Evolutionary conservation across 202 grass and related monocot genomes (phyloP).

Genomic region (Carex sylvatica): DNA sequence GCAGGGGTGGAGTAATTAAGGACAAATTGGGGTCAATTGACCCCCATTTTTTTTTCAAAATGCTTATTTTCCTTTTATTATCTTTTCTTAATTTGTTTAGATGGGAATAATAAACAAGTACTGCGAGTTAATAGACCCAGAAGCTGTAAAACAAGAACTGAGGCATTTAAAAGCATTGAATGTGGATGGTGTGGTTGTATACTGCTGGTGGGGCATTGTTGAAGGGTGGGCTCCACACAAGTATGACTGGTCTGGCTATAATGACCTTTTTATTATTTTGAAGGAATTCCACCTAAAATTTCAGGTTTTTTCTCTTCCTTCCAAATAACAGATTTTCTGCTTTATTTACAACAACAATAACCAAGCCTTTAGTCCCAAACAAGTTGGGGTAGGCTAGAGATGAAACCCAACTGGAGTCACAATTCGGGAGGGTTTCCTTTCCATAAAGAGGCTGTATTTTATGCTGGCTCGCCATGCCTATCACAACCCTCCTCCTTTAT

Average conservation of each 20-base stretch:
- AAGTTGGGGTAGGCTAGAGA: too few relatives aligned
- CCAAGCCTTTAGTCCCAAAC: too few relatives aligned
- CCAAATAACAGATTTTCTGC: neutral
- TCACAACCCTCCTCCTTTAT: neutral
- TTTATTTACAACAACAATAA: neutral
- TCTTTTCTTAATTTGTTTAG: conserved; percentile 30
- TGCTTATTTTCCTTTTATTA: conserved; percentile 1
- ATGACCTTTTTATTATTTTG: conserved; percentile 90
- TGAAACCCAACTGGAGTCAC: too few relatives aligned
- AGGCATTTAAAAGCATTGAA: conserved; percentile 77
- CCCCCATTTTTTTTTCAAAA: neutral
- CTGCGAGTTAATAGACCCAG: conserved; percentile 67
- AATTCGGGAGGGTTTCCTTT: too few relatives aligned
- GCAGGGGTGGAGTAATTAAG: too few relatives aligned
- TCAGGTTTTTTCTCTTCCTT: conserved; percentile 51
- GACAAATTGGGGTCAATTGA: too few relatives aligned
- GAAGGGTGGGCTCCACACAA: conserved; percentile 94
- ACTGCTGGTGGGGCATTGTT: conserved; percentile 95
- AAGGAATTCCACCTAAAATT: conserved; percentile 87
- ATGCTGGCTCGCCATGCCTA: too few relatives aligned
- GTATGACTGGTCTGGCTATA: conserved; percentile 93
- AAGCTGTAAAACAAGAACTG: conserved; percentile 68
- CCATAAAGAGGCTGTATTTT: too few relatives aligned
- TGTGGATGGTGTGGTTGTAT: conserved; percentile 84
- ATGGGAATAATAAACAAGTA: conserved; percentile 76